phyloP scores from a whole-genome alignment of 2,329 filamentous ascomycete species.

The Ceratocystis huliohia region DNA sequence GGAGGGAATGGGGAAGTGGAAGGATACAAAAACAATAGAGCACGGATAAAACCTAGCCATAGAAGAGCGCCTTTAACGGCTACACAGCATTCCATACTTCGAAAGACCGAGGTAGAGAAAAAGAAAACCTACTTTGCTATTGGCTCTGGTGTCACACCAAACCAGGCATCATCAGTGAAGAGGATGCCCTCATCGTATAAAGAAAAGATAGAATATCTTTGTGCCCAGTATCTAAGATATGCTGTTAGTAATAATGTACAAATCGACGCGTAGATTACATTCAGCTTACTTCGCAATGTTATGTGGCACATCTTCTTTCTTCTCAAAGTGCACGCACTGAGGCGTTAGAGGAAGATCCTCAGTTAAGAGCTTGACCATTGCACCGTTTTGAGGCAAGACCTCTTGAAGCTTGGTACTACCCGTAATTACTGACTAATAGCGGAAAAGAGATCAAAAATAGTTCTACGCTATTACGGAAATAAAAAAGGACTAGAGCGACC shows the following conservation, averaged over 20 bases:
- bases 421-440: too few species aligned
- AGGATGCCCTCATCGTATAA: conserved; percentile 76
- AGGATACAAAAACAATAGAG: not conserved
- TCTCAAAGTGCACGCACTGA: conserved; percentile 62
- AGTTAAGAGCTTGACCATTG: conserved; percentile 4
- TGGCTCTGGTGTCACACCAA: conserved; percentile 87
- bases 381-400: not conserved
- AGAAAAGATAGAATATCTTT: conserved; percentile 77
- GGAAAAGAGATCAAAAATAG: too few species aligned
- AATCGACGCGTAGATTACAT: not conserved
- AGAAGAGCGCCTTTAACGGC: too few species aligned
- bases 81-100: too few species aligned
- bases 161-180: conserved; percentile 93
- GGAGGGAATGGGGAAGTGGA: not conserved
- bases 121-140: conserved; percentile 56
- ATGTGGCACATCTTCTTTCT: conserved; percentile 58
- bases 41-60: too few species aligned
- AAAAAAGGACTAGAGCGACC: not conserved
- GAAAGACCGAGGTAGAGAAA: not conserved
- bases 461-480: not conserved
- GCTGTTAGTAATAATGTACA: not conserved
- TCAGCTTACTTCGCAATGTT: conserved; percentile 65
- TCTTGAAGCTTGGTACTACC: not conserved
- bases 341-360: conserved; percentile 41
- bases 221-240: conserved; percentile 65